These are phyloP conservation scores for Brassica cretica DNA, from an alignment of 345 rosid genomes.

Conservation along the genomic window DNA sequence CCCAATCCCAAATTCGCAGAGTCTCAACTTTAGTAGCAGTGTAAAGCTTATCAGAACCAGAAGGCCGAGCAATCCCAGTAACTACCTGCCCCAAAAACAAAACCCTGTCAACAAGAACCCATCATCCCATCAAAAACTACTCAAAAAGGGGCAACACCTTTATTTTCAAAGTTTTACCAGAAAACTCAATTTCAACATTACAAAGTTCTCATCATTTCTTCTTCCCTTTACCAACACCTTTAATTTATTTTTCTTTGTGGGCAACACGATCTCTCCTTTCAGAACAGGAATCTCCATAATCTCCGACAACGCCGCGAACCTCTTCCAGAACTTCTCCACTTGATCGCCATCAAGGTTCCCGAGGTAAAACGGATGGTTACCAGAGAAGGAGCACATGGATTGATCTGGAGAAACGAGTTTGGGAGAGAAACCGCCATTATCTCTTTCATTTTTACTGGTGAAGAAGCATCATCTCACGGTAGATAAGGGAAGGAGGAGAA, in stretches of 20 bases:
- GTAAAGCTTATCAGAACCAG: constrained; percentile 82
- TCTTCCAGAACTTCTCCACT: constrained; percentile 93
- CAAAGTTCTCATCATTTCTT: constrained; percentile 26
- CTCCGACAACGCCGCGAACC: constrained; percentile 59
- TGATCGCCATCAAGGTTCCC: constrained; percentile 81
- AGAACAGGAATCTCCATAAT: constrained; percentile 84
- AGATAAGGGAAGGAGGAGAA: constrained; percentile 11
- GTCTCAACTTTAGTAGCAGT: constrained; percentile 60
- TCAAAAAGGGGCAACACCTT: no score
- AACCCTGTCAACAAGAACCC: neutral
- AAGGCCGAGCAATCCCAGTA: constrained; percentile 81
- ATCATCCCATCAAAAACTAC: neutral
- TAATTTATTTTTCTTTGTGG: constrained; percentile 44
- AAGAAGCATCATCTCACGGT: constrained; percentile 34
- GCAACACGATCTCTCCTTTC: constrained; percentile 79
- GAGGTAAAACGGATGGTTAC: constrained; percentile 91
- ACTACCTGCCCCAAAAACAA: constrained; percentile 53
- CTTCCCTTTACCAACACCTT: constrained; percentile 55
- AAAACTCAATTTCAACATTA: neutral
- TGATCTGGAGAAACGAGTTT: constrained; percentile 67
- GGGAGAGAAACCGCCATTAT: constrained; percentile 64
- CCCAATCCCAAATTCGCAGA: constrained; percentile 84
- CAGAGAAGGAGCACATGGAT: constrained; percentile 49
- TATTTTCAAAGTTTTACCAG: neutral
- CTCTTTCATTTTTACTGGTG: neutral